Percentiles rank a stretch among this genome's conserved stretches.
Conservation (phyloP, 768 basidiomycete species). For the Calocera viscosa region DNA sequence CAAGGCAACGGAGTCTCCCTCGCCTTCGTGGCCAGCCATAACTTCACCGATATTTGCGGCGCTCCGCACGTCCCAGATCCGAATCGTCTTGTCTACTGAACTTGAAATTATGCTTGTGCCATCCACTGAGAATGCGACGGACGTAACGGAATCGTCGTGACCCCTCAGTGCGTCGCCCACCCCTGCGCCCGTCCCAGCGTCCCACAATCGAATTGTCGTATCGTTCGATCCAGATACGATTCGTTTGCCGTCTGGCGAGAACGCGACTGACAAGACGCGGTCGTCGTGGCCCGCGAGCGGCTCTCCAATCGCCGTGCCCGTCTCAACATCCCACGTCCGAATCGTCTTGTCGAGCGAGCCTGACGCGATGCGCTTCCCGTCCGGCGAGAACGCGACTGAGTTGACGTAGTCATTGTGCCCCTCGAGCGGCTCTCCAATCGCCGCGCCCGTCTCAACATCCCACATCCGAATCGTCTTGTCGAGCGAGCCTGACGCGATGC, state of each 20-base stretch:
- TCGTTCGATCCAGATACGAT: constrained; percentile 15
- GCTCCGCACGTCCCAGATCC: no score
- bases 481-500: constrained; percentile 2
- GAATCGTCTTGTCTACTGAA: no score
- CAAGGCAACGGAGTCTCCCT: no score
- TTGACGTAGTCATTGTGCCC: not conserved
- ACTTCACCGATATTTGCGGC: no score
- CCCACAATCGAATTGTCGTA: constrained; percentile 12
- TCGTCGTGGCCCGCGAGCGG: not conserved
- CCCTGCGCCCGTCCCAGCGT: constrained; percentile 4
- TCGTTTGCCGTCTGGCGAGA: constrained; percentile 13
- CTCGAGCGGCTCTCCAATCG: not conserved
- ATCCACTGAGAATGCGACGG: constrained; percentile 33
- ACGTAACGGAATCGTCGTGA: constrained; percentile 35
- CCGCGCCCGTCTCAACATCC: constrained; percentile 10
- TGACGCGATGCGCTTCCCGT: constrained; percentile 31
- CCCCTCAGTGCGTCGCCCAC: constrained; percentile 23
- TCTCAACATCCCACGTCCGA: constrained; percentile 30
- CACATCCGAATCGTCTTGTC: constrained; percentile 6
- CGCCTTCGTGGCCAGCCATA: no score
- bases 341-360: constrained; percentile 34
- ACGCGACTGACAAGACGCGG: constrained; percentile 9
- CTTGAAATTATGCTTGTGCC: constrained; percentile 33
- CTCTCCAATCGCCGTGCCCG: not conserved
- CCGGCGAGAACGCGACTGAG: constrained; percentile 20